A percentile compares a stretch with the other conserved stretches of the same genome.
Evolutionary conservation across 768 basidiomycete genomes (phyloP).

Genomic region (Phylloporus rhodoxanthus): DNA sequence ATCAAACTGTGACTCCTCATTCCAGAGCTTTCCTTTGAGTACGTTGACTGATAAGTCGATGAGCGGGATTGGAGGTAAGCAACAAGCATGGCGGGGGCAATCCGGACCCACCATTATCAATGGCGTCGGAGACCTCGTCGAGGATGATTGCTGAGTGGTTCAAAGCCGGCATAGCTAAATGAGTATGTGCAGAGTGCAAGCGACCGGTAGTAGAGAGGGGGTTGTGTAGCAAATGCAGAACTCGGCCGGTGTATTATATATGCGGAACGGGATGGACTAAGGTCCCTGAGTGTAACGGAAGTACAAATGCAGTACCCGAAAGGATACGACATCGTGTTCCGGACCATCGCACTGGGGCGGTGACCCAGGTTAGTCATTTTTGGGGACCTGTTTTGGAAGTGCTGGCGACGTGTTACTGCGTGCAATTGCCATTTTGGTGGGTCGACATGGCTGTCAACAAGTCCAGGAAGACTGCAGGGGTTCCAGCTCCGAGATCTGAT

Average conservation of each 20-base stretch:
- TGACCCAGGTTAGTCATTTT: conserved; percentile 9
- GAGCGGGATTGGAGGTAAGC: not conserved
- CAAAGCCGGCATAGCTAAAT: conserved; percentile 23
- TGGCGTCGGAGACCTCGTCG: conserved; percentile 42
- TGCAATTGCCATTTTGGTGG: conserved; percentile 9
- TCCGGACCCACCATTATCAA: conserved; percentile 40
- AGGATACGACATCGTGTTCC: conserved; percentile 19
- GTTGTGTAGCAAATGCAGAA: conserved; percentile 3
- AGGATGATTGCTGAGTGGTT: conserved; percentile 29
- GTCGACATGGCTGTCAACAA: conserved; percentile 2
- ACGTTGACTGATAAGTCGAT: conserved; percentile 50
- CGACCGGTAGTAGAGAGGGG: not conserved
- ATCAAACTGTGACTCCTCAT: conserved; percentile 54
- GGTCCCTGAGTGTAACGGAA: conserved; percentile 10
- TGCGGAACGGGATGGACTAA: conserved; percentile 7
- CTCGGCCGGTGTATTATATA: conserved; percentile 16
- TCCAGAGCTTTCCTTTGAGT: conserved; percentile 56
- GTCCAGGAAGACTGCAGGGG: not conserved
- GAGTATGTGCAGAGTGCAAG: not conserved
- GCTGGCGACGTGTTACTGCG: conserved; percentile 9
- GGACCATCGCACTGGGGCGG: conserved; percentile 15
- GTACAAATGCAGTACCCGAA: conserved; percentile 10
- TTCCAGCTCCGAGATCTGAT: conserved; percentile 17
- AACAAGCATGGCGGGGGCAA: not conserved
- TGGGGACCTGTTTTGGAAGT: conserved; percentile 14